Percentiles rank a stretch among this genome's conserved stretches.
Conservation (phyloP, 257 asterid species). For the Avicennia marina region DNA sequence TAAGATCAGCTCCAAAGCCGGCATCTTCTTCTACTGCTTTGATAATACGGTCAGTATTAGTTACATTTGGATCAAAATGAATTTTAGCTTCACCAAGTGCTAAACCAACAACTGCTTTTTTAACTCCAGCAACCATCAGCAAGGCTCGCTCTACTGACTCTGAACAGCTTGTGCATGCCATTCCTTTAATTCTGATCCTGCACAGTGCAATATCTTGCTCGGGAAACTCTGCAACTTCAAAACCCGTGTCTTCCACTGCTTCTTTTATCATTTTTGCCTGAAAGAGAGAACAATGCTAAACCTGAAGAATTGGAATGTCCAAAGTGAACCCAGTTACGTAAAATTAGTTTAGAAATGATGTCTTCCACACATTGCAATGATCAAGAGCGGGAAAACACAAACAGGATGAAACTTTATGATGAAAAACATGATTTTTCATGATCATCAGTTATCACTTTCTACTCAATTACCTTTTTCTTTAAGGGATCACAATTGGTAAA, state of each 20-base stretch:
- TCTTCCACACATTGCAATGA: constrained; percentile 1
- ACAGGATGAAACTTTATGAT: background rate
- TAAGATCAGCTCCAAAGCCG: constrained; percentile 88
- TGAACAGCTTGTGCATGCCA: constrained; percentile 99
- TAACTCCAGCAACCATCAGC: constrained; percentile 75
- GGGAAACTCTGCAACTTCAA: constrained; percentile 81
- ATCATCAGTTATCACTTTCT: background rate
- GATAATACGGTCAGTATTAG: constrained; percentile 44
- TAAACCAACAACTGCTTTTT: constrained; percentile 93
- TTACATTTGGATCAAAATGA: constrained; percentile 84
- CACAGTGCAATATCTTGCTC: constrained; percentile 88
- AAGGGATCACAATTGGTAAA: constrained; percentile 1
- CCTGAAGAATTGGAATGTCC: background rate
- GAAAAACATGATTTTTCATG: constrained; percentile 5
- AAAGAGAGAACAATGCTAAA: constrained; percentile 15
- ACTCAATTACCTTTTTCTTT: constrained; percentile 4
- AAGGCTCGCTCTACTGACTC: constrained; percentile 93
- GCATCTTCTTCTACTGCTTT: constrained; percentile 87
- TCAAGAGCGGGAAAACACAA: constrained; percentile 1
- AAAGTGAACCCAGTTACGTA: background rate
- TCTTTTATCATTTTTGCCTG: constrained; percentile 81
- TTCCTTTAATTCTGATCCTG: constrained; percentile 80
- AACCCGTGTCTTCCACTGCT: constrained; percentile 91
- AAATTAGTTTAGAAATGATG: background rate
- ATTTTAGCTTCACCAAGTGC: constrained; percentile 98